Base-by-base conservation (phyloP, 805 yeast genomes). In the Yamadazyma ubonensis region DNA sequence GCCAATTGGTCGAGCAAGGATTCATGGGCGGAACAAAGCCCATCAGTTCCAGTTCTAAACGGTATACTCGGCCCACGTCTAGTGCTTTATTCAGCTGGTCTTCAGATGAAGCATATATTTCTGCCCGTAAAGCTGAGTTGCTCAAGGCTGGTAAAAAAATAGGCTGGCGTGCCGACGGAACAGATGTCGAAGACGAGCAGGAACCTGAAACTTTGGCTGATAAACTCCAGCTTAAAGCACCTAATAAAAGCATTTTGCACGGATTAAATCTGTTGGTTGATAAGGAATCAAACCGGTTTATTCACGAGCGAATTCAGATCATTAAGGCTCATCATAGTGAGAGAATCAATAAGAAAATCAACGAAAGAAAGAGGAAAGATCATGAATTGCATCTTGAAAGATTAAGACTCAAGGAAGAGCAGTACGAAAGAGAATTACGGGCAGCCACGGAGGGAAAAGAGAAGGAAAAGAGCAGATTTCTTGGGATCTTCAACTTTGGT, bases 11-110 rank as follows among this genome's bases (percentile, higher is more conserved):
- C 1, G 49, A 30, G 17, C 30, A 30, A 20, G 28, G 32, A 4
- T 35, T 39, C 14, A 18, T 29, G 4, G 40, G 41, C 5, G 14
- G 33, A 62, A 25, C 30, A 33, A 39, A 20, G 20, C 3, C 18
- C 20, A 10, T 15, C 9, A 29, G 15, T 3, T 14, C 22, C 9
- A 17, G 30, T 5, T 8, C 21, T 29, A 31, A 22, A n/a, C n/a
- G n/a, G n/a, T 47, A 39, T 27, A 28, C 29, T n/a, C 20, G 46
- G 20, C 45, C 43, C 32, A 28, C 42, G 36, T 57, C 68, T 16
- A 67, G 58, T 43, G 56, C 65, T n/a, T 53, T 69, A 27, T 69
- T 69, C 41, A 54, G 63, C 36, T 69, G 75, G 75, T 65, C 72
- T 12, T 65, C 73, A 1, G 61, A 65, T 21, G 75, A 69, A 34